These are phyloP conservation scores for Plasmodium vivax DNA, from an alignment of 169 alveolate genomes.

Conservation along the genomic window DNA sequence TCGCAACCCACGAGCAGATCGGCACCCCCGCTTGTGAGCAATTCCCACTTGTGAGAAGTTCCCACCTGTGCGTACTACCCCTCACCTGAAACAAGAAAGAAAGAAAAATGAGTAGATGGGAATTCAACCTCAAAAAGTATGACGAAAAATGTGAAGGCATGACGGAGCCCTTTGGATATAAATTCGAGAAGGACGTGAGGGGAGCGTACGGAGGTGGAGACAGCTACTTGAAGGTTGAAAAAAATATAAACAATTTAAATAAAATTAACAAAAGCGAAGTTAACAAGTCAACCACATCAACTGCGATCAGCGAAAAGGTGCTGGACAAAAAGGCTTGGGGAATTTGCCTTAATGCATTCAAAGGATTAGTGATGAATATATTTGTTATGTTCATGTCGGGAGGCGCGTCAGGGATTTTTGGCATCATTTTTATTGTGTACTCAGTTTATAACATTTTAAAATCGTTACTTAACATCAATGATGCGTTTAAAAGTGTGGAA, in stretches of 20 bases:
- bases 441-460: conserved; percentile 58
- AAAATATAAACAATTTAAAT: conserved; percentile 40
- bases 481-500: conserved; percentile 61
- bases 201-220: conserved; percentile 48
- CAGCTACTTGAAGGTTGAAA: conserved; percentile 45
- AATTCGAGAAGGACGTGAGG: conserved; percentile 29
- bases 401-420: conserved; percentile 72
- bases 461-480: conserved; percentile 64
- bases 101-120: conserved; percentile 70
- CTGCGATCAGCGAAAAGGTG: background rate
- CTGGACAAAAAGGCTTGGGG: conserved; percentile 52
- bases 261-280: conserved; percentile 37
- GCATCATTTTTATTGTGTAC: conserved; percentile 63
- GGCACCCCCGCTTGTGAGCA: background rate
- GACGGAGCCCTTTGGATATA: conserved; percentile 70
- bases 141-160: conserved; percentile 26
- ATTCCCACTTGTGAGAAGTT: background rate
- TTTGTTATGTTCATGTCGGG: conserved; percentile 75
- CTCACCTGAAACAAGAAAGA: background rate
- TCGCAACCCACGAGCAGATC: background rate
- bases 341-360: conserved; percentile 52
- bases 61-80: background rate
- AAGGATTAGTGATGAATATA: conserved; percentile 64
- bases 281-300: conserved; percentile 7
- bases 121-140: conserved; percentile 30